phyloP scores from a whole-genome alignment of 1,139 yeast species.

The Zygosaccharomyces pseudobailii region DNA sequence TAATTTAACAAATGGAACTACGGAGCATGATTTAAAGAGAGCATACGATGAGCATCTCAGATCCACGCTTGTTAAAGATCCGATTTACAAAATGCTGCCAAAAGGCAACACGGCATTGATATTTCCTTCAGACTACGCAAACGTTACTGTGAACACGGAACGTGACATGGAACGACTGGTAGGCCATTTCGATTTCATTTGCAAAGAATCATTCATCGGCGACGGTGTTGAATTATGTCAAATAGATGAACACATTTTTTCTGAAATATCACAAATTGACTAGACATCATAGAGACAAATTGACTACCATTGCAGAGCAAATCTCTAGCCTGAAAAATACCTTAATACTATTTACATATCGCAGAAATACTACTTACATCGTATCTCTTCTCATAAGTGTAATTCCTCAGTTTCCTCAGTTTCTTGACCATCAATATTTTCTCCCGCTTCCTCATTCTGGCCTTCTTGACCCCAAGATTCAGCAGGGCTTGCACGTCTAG shows the following conservation, averaged over 20 bases:
- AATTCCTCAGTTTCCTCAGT: conserved; percentile 13
- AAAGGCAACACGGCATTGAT: conserved; percentile 44
- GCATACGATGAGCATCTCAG: conserved; percentile 34
- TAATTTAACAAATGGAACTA: conserved; percentile 52
- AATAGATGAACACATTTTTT: conserved; percentile 16
- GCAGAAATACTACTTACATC: conserved; percentile 6
- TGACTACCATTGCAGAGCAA: neutral
- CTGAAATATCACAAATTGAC: conserved; percentile 7
- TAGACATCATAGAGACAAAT: neutral
- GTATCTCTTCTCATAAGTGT: conserved; percentile 6
- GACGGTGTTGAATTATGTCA: conserved; percentile 28
- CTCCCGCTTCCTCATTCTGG: conserved; percentile 9
- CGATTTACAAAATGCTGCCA: conserved; percentile 35
- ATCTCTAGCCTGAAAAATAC: neutral
- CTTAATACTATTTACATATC: conserved; percentile 10
- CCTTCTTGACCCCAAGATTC: conserved; percentile 34
- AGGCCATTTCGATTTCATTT: conserved; percentile 21
- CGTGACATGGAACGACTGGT: conserved; percentile 27
- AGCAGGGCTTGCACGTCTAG: conserved; percentile 41
- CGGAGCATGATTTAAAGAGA: conserved; percentile 42
- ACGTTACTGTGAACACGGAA: conserved; percentile 26
- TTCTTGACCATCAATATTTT: conserved; percentile 6
- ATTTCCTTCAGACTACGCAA: conserved; percentile 36
- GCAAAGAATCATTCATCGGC: conserved; percentile 27
- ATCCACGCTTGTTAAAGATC: conserved; percentile 27